Conservation (phyloP, 768 basidiomycete species). For the Xerocomellus intermedius region DNA sequence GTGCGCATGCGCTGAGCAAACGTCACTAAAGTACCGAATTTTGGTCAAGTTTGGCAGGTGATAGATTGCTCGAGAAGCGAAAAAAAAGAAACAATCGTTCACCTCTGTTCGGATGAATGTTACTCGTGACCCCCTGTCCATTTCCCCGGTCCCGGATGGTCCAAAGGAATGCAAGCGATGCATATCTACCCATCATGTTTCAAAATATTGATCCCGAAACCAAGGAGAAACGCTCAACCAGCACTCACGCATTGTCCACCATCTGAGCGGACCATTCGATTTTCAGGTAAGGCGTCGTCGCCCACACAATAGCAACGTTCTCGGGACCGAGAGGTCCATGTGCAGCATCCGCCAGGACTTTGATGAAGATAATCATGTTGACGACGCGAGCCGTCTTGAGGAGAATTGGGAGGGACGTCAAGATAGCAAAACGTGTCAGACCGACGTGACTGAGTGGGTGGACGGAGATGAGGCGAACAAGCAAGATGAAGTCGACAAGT, state of each 20-base stretch:
- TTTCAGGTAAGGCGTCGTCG: conserved; percentile 28
- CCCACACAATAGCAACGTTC: conserved; percentile 19
- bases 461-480: conserved; percentile 29
- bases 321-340: conserved; percentile 18
- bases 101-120: conserved; percentile 18
- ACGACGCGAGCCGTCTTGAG: conserved; percentile 30
- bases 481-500: conserved; percentile 29
- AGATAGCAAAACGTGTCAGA: conserved; percentile 11
- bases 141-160: conserved; percentile 16
- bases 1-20: conserved; percentile 24
- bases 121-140: conserved; percentile 14
- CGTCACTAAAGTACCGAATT: conserved; percentile 7
- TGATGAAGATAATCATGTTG: conserved; percentile 31
- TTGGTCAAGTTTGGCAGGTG: not conserved
- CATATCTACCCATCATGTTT: conserved; percentile 18
- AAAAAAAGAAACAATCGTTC: not conserved
- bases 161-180: conserved; percentile 29
- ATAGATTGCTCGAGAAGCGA: not conserved
- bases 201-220: not conserved
- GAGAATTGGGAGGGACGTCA: conserved; percentile 25
- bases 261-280: conserved; percentile 34
- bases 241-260: conserved; percentile 29
- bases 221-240: not conserved
- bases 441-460: conserved; percentile 22
- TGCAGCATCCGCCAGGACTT: conserved; percentile 19